Evolutionary conservation across 306 rosid genomes (phyloP), one percentile per base, ranked within the genome.

Genomic region (Carpinus fangiana): DNA sequence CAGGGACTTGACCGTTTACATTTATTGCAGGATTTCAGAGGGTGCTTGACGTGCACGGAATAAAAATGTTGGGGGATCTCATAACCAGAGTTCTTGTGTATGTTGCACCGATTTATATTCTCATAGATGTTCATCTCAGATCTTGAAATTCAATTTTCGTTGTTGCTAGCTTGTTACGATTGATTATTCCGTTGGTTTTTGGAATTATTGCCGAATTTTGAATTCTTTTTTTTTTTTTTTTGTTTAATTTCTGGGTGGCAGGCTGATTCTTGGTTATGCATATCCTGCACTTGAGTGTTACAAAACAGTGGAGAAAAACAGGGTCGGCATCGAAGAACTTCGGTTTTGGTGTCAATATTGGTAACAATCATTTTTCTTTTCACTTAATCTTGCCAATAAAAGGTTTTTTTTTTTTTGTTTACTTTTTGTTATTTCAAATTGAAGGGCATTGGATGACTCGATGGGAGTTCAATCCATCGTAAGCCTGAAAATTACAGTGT

Each of bases 311-410:
- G 99, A 93, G 86, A 93, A 83, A 82, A 91, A 91, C 82, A 82
- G 62, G 78, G 86, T 90, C 0, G 84, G 82, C 21, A 86, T 87
- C 23, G 92, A 90, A 55, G 93, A 93, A 76, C 98, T 96, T 73
- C 94, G 93, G 28, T 91, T 96, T 78, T 96, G 99, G 99, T 95
- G 98, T 79, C 92, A 93, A 83, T 93, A 93, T 70, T 96, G 99
- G 98, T 95, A 89, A 68, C 79, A 38, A 23, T 70, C 48, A 26
- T 43, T 11, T 1, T 1, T 41, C 45, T 41, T 8, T 2, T 67
- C 34, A 5, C 48, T 56, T 8, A 61, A 11, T 77, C 45, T 75
- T n/a, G 18, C n/a, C 61, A 45, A 28, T 50, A 16, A 3, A 8
- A 8, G 72, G 28, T 2, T 34, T 21, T 26, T 66, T 31, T 2